phyloP scores from a whole-genome alignment of 768 basidiomycete species.

The Psilocybe sp. region DNA sequence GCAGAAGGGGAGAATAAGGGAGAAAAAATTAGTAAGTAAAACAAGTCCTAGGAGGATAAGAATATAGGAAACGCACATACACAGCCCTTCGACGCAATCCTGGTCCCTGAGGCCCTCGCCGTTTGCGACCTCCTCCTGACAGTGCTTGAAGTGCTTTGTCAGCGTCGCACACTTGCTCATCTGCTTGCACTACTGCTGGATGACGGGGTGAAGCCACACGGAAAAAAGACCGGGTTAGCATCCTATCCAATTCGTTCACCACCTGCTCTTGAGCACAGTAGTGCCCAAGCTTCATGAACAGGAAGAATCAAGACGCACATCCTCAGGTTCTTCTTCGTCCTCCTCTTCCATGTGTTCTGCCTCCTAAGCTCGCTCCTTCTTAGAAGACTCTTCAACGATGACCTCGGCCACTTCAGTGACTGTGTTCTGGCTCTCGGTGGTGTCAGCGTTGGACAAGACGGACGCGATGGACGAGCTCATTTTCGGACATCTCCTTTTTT shows the following conservation, averaged over 20 bases:
- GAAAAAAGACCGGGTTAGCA: no score
- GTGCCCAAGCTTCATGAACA: no score
- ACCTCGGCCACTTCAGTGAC: constrained; percentile 59
- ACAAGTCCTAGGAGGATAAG: no score
- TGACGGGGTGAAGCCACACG: constrained; percentile 57
- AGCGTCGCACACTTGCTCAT: constrained; percentile 62
- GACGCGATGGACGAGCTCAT: constrained; percentile 39
- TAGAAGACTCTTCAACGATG: constrained; percentile 37
- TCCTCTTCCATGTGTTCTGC: constrained; percentile 49
- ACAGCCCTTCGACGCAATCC: constrained; percentile 92
- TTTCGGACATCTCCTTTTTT: no score
- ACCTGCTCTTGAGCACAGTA: no score
- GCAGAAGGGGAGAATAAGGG: no score
- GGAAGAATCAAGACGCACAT: no score
- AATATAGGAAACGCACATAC: constrained; percentile 31
- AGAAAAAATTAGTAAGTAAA: no score
- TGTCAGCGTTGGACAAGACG: constrained; percentile 43
- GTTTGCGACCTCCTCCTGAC: constrained; percentile 79
- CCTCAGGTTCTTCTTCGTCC: constrained; percentile 72
- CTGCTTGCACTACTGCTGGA: constrained; percentile 76
- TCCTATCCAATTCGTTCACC: no score
- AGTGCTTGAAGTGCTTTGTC: constrained; percentile 85
- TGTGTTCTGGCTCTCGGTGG: constrained; percentile 41
- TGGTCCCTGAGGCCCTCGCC: constrained; percentile 87
- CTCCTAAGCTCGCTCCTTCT: constrained; percentile 56